Conservation (phyloP, 345 rosid genomes). For the Salix viminalis region DNA sequence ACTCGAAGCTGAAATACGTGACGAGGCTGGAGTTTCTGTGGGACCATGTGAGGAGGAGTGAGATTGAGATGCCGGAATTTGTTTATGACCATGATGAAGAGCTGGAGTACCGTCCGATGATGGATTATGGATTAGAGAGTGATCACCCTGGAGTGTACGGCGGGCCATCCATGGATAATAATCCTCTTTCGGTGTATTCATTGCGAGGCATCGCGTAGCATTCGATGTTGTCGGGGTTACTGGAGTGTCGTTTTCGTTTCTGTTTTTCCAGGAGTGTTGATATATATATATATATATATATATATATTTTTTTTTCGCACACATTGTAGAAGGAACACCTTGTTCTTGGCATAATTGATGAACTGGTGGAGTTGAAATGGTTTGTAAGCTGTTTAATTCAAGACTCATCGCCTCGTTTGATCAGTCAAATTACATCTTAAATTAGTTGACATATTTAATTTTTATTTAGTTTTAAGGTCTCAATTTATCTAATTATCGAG, state of each 20-base stretch:
- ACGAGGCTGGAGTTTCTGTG: constrained; percentile 55
- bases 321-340: no score
- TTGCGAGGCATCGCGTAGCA: constrained; percentile 51
- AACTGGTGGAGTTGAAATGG: no score
- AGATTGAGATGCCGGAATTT: constrained; percentile 56
- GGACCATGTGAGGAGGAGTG: constrained; percentile 61
- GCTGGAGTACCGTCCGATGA: constrained; percentile 40
- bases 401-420: no score
- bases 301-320: no score
- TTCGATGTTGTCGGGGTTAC: not conserved
- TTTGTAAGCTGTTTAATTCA: no score
- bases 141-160: constrained; percentile 44
- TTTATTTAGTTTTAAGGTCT: no score
- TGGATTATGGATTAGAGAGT: constrained; percentile 61
- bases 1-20: constrained; percentile 48
- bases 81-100: constrained; percentile 54
- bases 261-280: not conserved
- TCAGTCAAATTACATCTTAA: no score
- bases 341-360: no score
- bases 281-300: no score
- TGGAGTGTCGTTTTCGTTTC: not conserved
- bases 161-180: constrained; percentile 24
- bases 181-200: constrained; percentile 36
- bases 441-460: no score
- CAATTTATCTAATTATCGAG: no score